Evolutionary conservation across 1,284 basidiomycete species (phyloP).

Genomic region (Boletellus dicymbophilus): DNA sequence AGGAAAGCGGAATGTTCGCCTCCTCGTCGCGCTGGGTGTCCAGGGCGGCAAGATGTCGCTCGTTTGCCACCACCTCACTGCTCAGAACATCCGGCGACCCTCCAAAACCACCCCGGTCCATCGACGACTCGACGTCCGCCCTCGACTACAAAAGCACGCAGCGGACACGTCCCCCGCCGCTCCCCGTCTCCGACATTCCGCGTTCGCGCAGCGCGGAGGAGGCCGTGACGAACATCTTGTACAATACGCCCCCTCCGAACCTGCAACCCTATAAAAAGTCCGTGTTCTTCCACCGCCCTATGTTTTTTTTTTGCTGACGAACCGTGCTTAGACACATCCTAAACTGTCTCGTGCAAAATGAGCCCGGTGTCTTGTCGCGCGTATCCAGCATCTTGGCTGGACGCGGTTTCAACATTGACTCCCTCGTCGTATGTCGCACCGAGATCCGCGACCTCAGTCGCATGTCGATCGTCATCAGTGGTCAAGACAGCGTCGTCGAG

Average conservation of each 20-base stretch:
- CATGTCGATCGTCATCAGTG: conserved; percentile 97
- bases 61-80: conserved; percentile 14
- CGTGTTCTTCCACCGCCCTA: conserved; percentile 16
- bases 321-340: conserved; percentile 94
- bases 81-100: conserved; percentile 26
- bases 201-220: conserved; percentile 86
- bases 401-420: conserved; percentile 99
- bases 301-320: background rate
- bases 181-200: conserved; percentile 75
- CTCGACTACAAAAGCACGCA: conserved; percentile 90
- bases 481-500: conserved; percentile 98
- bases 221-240: conserved; percentile 93
- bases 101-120: conserved; percentile 62
- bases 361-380: conserved; percentile 97
- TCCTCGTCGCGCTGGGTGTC: conserved; percentile 21
- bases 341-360: conserved; percentile 99
- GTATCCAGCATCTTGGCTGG: conserved; percentile 98
- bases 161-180: conserved; percentile 70
- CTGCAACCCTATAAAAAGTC: conserved; percentile 94
- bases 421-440: conserved; percentile 97
- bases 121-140: conserved; percentile 92
- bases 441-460: conserved; percentile 97
- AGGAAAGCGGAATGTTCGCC: conserved; percentile 9
- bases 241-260: conserved; percentile 94
- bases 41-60: conserved; percentile 13